Evolutionary conservation across 345 rosid genomes (phyloP), one percentile per base, ranked within the genome.

Genomic region (Euphorbia pulcherrima): DNA sequence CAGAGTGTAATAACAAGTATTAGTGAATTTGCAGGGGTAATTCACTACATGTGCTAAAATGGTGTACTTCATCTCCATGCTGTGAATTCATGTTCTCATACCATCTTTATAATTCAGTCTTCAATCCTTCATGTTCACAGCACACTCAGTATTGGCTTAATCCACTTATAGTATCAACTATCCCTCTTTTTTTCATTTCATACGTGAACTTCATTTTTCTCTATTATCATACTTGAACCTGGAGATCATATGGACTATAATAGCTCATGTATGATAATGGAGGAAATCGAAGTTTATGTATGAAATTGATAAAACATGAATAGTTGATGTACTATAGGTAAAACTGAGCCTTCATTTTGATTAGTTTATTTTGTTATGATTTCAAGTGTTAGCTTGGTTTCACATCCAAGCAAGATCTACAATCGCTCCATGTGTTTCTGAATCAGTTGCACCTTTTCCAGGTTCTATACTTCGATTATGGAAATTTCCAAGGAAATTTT

Each of bases 381-480:
- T 47, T 21, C 30, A 60, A 50, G 16, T 62, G 61, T 23, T 41
- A 21, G 7, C 57, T 16, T 13, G 47, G 20, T 56, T 44, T 65
- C 24, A 41, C 58, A 54, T 63, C n/a, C 20, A 64, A 17, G 18
- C 20, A 64, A 24, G 24, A 62, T 21, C 5, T 21, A 6, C 5
- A 20, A n/a, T 48, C 70, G 40, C 65, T 0, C 2, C 3, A 6
- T 40, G 64, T n/a, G 35, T 13, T 67, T 39, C 69, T 59, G 48
- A 74, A 21, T 64, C 33, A 50, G 46, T 76, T 70, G 62, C 77
- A n/a, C 37, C 27, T 64, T 78, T 64, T 57, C 50, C 75, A 94
- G 99, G 96, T 89, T 74, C 65, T 94, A 69, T 87, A 77, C 77
- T 94, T 94, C 75, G 90, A 94, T 73, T 88, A 88, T 74, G 82